Evolutionary conservation across 345 rosid species (phyloP).

Genomic region (Arabidopsis suecica): DNA sequence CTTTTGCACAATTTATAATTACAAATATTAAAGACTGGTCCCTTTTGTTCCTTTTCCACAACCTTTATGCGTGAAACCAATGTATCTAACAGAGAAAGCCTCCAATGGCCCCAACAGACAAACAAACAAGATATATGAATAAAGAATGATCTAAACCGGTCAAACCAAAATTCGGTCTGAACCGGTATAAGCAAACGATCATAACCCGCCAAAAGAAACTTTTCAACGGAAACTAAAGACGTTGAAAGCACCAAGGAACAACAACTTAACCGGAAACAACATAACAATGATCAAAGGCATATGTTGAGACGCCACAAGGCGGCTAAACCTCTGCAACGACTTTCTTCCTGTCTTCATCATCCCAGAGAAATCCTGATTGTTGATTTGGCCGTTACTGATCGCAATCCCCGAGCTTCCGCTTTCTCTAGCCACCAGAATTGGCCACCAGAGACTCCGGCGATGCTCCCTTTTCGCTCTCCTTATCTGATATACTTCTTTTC

Average conservation of each 20-base stretch:
- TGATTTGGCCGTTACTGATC: conserved; percentile 46
- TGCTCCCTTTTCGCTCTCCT: conserved; percentile 62
- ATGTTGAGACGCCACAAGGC: conserved; percentile 79
- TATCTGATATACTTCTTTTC: conserved; percentile 67
- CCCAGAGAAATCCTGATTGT: conserved; percentile 60
- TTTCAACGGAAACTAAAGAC: conserved; percentile 49
- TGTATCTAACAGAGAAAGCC: conserved; percentile 2
- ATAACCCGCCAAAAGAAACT: conserved; percentile 23
- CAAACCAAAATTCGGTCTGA: conserved; percentile 29
- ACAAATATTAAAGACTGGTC: conserved; percentile 2
- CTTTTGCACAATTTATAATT: not conserved
- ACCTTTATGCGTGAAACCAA: conserved; percentile 27
- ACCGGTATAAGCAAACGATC: conserved; percentile 20
- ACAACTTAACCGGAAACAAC: conserved; percentile 67
- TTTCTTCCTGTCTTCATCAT: conserved; percentile 68
- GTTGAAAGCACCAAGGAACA: conserved; percentile 63
- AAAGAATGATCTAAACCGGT: conserved; percentile 44
- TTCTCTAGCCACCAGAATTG: conserved; percentile 48
- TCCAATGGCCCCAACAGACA: conserved; percentile 27
- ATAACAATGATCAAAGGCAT: conserved; percentile 81
- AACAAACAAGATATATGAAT: conserved; percentile 16
- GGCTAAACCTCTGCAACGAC: conserved; percentile 66
- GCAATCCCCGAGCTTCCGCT: conserved; percentile 44
- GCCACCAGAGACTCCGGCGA: conserved; percentile 73
- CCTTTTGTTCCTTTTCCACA: conserved; percentile 15